Base-by-base conservation (phyloP, 192 early-diverging fungal genomes). In the Linnemannia schmuckeri region DNA sequence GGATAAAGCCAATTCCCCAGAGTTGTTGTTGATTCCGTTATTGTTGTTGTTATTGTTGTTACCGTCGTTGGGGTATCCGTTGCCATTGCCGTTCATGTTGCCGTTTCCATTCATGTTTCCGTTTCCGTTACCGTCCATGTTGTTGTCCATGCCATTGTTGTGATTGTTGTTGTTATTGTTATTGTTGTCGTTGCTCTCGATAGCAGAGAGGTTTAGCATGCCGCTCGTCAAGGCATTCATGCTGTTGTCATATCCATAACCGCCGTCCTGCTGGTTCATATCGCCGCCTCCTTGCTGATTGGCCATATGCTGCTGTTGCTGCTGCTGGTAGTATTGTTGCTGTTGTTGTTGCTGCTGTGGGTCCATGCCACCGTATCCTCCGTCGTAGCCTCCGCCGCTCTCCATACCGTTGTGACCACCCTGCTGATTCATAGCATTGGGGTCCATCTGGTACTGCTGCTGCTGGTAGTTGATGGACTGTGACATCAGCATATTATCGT, bases 341-440 rank as follows among this genome's bases (percentile, higher is more conserved):
- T 74, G 46, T 18, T 74, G 72, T 46, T 46, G 40, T 52, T 75
- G 74, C 22, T 76, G 70, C n/a, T 55, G 47, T 37, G 46, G 30
- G 33, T 82, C 74, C 81, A 72, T 71, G n/a, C 66, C 69, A 33
- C 72, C 44, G 54, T 82, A 82, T 17, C 81, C 81, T 54, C 73
- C 81, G 47, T 82, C 71, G 22, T 70, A 75, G 46, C 74, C 49
- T 15, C 73, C 61, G 47, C 72, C 73, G 42, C 61, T 82, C 18
- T 75, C 81, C 81, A 72, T 57, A 22, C 66, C 66, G 20, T 40
- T 44, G 13, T 68, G 74, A 44, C 70, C 69, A 30, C 74, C 72
- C 27, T 82, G 72, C 41, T 73, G 38, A 17, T 74, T 74, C 40
- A 44, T 74, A 15, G 13, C 18, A 41, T 57, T 55, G 17, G 15